Conservation (phyloP, 2,329 filamentous ascomycete genomes). For the Helminthosporium solani region DNA sequence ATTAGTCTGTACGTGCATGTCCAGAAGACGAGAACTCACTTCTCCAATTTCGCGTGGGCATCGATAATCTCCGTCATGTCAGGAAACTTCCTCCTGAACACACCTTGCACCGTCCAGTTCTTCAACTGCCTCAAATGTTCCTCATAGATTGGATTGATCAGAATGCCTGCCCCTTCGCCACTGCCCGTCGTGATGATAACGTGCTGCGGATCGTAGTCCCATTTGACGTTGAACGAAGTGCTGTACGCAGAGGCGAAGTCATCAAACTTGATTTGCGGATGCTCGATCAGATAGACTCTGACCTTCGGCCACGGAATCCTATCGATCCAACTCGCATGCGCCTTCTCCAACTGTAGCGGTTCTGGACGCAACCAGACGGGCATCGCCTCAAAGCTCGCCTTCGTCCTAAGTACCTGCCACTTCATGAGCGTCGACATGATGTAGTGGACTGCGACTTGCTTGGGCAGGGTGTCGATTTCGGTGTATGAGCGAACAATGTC, state of each 20-base stretch:
- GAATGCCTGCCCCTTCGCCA: conserved; percentile 10
- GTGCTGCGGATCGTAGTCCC: conserved; percentile 22
- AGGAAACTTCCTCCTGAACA: conserved; percentile 20
- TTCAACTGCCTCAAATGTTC: conserved; percentile 25
- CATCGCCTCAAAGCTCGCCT: conserved; percentile 21
- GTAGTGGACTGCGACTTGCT: conserved; percentile 25
- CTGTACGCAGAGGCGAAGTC: conserved; percentile 24
- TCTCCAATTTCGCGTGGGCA: conserved; percentile 11
- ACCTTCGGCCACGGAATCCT: conserved; percentile 21
- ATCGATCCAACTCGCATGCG: conserved; percentile 27
- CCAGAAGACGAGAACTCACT: conserved; percentile 2
- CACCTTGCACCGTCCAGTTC: conserved; percentile 22
- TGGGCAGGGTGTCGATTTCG: conserved; percentile 24
- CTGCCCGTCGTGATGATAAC: conserved; percentile 17
- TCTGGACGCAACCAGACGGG: conserved; percentile 26
- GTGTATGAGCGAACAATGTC: conserved; percentile 18
- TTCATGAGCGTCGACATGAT: conserved; percentile 27
- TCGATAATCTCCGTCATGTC: conserved; percentile 25
- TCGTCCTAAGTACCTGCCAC: conserved; percentile 22
- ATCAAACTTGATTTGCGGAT: conserved; percentile 23
- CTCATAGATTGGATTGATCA: conserved; percentile 28
- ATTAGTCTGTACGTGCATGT: neutral
- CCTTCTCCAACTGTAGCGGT: conserved; percentile 14
- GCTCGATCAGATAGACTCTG: conserved; percentile 20
- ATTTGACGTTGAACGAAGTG: conserved; percentile 19